Evolutionary conservation across 768 basidiomycete genomes (phyloP).

Genomic region (Podaxis mareebaensis): DNA sequence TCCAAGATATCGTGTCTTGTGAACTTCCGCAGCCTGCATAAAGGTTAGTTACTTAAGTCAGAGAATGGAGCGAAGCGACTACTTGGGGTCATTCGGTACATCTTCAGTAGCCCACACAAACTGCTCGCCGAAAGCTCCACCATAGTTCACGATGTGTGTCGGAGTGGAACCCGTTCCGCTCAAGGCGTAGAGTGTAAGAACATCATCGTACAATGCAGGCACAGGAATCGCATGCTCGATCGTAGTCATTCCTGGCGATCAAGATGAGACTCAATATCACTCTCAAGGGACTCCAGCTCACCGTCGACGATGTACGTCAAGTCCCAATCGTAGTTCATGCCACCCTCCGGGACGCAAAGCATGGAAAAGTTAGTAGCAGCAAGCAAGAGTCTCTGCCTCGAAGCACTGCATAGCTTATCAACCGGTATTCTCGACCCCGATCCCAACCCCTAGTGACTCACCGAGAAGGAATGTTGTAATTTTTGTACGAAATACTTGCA

Average conservation of each 20-base stretch:
- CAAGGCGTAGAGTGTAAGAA: slow-evolving; percentile 57
- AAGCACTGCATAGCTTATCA: slow-evolving; percentile 42
- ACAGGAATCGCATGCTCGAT: slow-evolving; percentile 72
- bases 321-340: slow-evolving; percentile 82
- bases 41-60: neutral
- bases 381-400: slow-evolving; percentile 63
- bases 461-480: slow-evolving; percentile 72
- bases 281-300: slow-evolving; percentile 24
- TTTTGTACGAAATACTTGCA: slow-evolving; percentile 74
- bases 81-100: slow-evolving; percentile 72
- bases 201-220: slow-evolving; percentile 64
- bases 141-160: slow-evolving; percentile 77
- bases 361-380: slow-evolving; percentile 64
- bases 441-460: slow-evolving; percentile 25
- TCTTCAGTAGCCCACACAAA: slow-evolving; percentile 66
- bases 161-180: slow-evolving; percentile 77
- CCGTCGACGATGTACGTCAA: slow-evolving; percentile 79
- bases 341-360: slow-evolving; percentile 76
- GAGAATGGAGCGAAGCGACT: slow-evolving; percentile 16
- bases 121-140: slow-evolving; percentile 70
- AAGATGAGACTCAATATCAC: neutral
- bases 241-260: slow-evolving; percentile 66
- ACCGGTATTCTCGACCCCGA: neutral
- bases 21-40: slow-evolving; percentile 57
- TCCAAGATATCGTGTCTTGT: slow-evolving; percentile 67